Percentiles rank a stretch among this genome's conserved stretches.
phyloP scores from a whole-genome alignment of 495 filamentous ascomycete genomes.

The Lasiosphaeria miniovina region DNA sequence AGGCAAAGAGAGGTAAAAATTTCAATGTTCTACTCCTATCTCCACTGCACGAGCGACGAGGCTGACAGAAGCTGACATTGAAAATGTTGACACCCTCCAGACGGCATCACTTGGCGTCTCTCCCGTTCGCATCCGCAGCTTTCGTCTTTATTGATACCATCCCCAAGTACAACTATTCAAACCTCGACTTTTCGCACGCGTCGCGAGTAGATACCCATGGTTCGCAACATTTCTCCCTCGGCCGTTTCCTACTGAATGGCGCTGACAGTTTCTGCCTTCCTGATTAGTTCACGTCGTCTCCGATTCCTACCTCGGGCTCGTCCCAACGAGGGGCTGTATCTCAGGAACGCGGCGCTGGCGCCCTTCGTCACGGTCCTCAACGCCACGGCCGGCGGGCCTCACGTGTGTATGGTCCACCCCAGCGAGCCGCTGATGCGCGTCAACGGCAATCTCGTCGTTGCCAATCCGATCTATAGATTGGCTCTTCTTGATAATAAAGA shows the following conservation, averaged over 20 bases:
- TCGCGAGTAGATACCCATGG: not conserved
- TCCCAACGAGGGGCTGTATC: conserved; percentile 7
- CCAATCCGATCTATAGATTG: too few species aligned
- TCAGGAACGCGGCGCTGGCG: conserved; percentile 7
- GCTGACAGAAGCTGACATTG: too few species aligned
- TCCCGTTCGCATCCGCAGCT: conserved; percentile 13
- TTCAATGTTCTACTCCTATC: too few species aligned
- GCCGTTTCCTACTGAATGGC: not conserved
- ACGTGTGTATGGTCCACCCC: not conserved
- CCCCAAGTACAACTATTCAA: conserved; percentile 1
- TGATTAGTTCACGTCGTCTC: not conserved
- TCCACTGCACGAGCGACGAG: too few species aligned
- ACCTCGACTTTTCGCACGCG: not conserved
- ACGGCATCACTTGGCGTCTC: not conserved
- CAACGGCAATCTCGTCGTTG: not conserved
- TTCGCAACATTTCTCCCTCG: not conserved
- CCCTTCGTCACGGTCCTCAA: conserved; percentile 11
- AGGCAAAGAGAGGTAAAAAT: too few species aligned
- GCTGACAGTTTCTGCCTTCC: not conserved
- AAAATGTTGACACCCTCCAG: too few species aligned
- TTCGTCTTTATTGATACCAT: conserved; percentile 8
- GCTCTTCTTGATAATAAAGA: too few species aligned
- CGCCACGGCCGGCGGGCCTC: not conserved
- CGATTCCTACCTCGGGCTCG: not conserved
- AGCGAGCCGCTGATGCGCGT: not conserved